Base-by-base conservation (phyloP, 257 asterid genomes). In the Solanum stenotomum region DNA sequence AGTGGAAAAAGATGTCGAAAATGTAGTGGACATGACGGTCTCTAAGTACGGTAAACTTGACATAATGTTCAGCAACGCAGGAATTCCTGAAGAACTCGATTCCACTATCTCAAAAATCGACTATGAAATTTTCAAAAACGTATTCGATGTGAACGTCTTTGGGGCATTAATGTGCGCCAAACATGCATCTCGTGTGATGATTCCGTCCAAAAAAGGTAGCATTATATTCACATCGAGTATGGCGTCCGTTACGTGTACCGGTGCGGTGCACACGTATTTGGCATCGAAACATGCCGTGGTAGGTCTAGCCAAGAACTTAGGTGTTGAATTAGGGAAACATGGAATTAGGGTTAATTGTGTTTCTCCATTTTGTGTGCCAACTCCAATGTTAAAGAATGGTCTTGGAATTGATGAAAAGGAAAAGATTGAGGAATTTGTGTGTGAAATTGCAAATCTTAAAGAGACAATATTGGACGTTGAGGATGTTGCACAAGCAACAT, bases 401-500 rank as follows among this genome's bases (percentile, higher is more conserved):
- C n/a, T 88, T 1, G 88, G 89, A 15, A 35, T 16, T 75, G 20
- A 22, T 11, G 86, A 81, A 2, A 52, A 70, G 52, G 46, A 49
- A 15, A 29, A 56, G 20, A 11, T 56, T 10, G 91, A 93, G 71
- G 91, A 70, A 3, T 27, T 76, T 6, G 87, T 87, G 2, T 59
- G 70, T n/a, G 88, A 79, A 27, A 76, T 88, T 3, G 89, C 91
- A 1, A 91, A 87, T 10, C 84, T 93, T 34, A 91, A 93, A 38
- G 91, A 78, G 63, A 68, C 63, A 40, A 35, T 13, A 6, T 61
- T 77, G 37, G 78, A 71, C 22, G 85, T 56, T 6, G 65, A 83
- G 13, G 93, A 92, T 85, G 89, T 90, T 63, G 93, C 93, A 9
- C 91, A 89, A 86, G 92, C 93, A 20, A 91, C 86, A 2, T 1